phyloP scores from a whole-genome alignment of 495 filamentous ascomycete genomes.

The Podospora pseudoanserina region DNA sequence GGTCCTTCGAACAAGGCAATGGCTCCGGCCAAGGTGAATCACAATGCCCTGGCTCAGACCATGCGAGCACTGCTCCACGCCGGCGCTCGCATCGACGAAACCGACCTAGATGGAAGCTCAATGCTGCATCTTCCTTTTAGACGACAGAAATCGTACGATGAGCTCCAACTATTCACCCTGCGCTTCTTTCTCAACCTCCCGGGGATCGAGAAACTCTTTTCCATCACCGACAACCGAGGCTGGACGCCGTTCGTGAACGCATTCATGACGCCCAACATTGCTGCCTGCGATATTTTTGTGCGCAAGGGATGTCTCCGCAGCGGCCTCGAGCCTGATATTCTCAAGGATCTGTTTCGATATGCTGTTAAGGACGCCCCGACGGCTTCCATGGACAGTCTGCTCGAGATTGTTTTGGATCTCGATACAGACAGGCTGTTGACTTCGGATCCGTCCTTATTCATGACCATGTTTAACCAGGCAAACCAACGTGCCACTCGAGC shows the following conservation, averaged over 20 bases:
- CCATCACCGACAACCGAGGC: constrained; percentile 10
- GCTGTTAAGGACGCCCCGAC: constrained; percentile 2
- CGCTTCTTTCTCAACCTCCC: constrained; percentile 25
- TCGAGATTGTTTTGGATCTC: constrained; percentile 22
- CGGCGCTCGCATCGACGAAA: constrained; percentile 24
- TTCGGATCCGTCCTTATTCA: constrained; percentile 14
- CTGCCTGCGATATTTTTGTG: constrained; percentile 27
- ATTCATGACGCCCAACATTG: constrained; percentile 14
- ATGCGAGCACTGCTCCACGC: constrained; percentile 17
- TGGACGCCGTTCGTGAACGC: constrained; percentile 21
- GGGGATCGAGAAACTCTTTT: constrained; percentile 12
- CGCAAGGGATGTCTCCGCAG: constrained; percentile 19
- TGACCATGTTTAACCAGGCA: constrained; percentile 9
- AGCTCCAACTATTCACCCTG: constrained; percentile 14
- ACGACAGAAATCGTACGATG: constrained; percentile 7
- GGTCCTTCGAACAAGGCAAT: constrained; percentile 22
- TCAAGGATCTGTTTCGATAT: constrained; percentile 6
- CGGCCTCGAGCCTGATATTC: constrained; percentile 10
- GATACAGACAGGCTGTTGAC: constrained; percentile 15
- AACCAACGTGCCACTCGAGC: constrained; percentile 11
- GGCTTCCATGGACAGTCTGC: constrained; percentile 10
- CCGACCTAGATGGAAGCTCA: constrained; percentile 21
- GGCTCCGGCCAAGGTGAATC: not conserved
- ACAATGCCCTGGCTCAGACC: constrained; percentile 15
- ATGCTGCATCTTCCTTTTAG: constrained; percentile 29